These are phyloP conservation scores for Saturnispora sanitii DNA, from an alignment of 805 yeast genomes.

Conservation along the genomic window DNA sequence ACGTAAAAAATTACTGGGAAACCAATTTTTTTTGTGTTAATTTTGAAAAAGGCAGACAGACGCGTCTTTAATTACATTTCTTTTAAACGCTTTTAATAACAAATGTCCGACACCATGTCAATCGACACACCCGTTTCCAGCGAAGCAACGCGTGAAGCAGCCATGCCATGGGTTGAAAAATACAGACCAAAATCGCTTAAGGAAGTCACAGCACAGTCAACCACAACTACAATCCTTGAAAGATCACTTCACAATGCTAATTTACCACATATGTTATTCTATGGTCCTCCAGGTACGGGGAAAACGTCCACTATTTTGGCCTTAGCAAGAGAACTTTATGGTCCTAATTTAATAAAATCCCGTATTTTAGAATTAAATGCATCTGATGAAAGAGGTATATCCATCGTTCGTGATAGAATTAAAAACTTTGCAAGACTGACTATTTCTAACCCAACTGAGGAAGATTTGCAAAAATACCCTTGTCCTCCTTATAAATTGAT, in stretches of 20 bases:
- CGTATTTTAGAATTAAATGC: conserved; percentile 81
- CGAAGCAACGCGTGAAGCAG: too few species aligned
- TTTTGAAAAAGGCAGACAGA: too few species aligned
- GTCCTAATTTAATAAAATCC: conserved; percentile 55
- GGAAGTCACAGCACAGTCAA: conserved; percentile 88
- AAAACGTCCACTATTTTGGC: conserved; percentile 85
- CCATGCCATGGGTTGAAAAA: conserved; percentile 88
- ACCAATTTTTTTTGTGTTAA: too few species aligned
- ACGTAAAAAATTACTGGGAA: too few species aligned
- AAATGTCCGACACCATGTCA: conserved; percentile 1
- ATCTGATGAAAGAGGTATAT: conserved; percentile 84
- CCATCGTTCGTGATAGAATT: conserved; percentile 76
- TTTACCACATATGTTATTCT: conserved; percentile 83
- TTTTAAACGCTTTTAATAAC: not conserved
- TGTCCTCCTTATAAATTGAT: conserved; percentile 95
- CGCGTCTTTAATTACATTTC: too few species aligned
- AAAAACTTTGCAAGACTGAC: conserved; percentile 80
- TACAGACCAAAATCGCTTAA: conserved; percentile 81
- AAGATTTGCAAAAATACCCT: conserved; percentile 66
- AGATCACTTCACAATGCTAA: conserved; percentile 72
- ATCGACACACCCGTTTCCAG: too few species aligned
- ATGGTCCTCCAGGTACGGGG: conserved; percentile 94
- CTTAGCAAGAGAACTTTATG: conserved; percentile 68
- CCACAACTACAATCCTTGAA: conserved; percentile 74
- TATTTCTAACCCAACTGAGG: conserved; percentile 68